These are phyloP conservation scores for Rhizophora mangle DNA, from an alignment of 345 rosid genomes.

Conservation along the genomic window DNA sequence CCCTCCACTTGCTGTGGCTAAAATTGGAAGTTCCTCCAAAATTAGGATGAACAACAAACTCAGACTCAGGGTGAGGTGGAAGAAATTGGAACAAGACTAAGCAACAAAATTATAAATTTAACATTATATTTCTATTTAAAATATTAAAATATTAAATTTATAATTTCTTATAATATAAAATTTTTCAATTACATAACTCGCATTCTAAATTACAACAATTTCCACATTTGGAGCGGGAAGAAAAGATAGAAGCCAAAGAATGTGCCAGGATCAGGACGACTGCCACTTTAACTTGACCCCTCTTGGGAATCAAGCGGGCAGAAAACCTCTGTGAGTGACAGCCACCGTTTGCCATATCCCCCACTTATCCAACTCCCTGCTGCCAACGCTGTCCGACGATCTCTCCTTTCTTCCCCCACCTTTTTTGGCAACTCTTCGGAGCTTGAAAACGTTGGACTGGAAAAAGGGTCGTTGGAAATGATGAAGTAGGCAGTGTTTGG, in stretches of 20 bases:
- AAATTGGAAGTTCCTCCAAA: not conserved
- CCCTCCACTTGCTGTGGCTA: too few relatives aligned
- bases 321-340: not conserved
- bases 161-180: too few relatives aligned
- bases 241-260: conserved; percentile 40
- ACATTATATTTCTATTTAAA: too few relatives aligned
- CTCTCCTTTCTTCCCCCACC: not conserved
- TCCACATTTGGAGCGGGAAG: too few relatives aligned
- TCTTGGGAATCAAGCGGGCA: conserved; percentile 41
- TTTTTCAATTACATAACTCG: too few relatives aligned
- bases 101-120: too few relatives aligned
- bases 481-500: not conserved
- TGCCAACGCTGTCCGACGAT: not conserved
- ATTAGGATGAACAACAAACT: too few relatives aligned
- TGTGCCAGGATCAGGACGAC: conserved; percentile 48
- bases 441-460: not conserved
- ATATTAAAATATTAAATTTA: too few relatives aligned
- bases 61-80: too few relatives aligned
- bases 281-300: conserved; percentile 48
- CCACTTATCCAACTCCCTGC: not conserved
- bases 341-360: conserved; percentile 13
- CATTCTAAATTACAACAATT: too few relatives aligned
- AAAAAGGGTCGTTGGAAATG: not conserved
- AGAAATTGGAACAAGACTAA: too few relatives aligned
- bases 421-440: not conserved